Conservation (phyloP, 2,329 filamentous ascomycete species). For the Arthrobotrys conoides region DNA sequence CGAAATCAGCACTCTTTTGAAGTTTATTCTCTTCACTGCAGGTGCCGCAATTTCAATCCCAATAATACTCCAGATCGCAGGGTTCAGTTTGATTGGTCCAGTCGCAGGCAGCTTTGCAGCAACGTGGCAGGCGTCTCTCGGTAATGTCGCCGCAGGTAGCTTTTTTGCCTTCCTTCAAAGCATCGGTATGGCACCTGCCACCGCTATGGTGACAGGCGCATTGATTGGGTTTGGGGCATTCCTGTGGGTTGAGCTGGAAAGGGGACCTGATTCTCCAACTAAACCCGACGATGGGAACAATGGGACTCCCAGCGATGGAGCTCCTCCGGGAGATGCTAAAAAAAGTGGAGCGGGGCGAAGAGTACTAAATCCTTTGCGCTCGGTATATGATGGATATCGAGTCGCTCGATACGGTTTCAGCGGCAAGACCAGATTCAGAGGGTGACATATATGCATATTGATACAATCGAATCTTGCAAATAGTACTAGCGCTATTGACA, state of each 20-base stretch:
- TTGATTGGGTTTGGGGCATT: slow-evolving; percentile 32
- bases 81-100: slow-evolving; percentile 32
- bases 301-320: neutral
- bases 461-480: too few species aligned
- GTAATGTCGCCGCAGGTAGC: slow-evolving; percentile 39
- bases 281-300: neutral
- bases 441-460: neutral
- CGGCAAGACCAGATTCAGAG: slow-evolving; percentile 13
- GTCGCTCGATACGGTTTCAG: slow-evolving; percentile 12
- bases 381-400: slow-evolving; percentile 1
- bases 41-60: slow-evolving; percentile 18
- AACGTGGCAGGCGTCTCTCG: slow-evolving; percentile 38
- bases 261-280: neutral
- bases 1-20: slow-evolving; percentile 21
- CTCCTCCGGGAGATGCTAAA: neutral
- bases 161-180: slow-evolving; percentile 56
- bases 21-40: slow-evolving; percentile 32
- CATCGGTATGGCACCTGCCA: slow-evolving; percentile 29
- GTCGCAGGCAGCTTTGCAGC: slow-evolving; percentile 40
- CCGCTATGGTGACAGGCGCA: slow-evolving; percentile 16
- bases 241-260: slow-evolving; percentile 40
- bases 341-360: slow-evolving; percentile 8
- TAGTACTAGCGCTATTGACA: too few species aligned
- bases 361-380: neutral
- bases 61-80: slow-evolving; percentile 44